phyloP scores from a whole-genome alignment of 2,329 filamentous ascomycete genomes.

The Pochonia chlamydosporia region DNA sequence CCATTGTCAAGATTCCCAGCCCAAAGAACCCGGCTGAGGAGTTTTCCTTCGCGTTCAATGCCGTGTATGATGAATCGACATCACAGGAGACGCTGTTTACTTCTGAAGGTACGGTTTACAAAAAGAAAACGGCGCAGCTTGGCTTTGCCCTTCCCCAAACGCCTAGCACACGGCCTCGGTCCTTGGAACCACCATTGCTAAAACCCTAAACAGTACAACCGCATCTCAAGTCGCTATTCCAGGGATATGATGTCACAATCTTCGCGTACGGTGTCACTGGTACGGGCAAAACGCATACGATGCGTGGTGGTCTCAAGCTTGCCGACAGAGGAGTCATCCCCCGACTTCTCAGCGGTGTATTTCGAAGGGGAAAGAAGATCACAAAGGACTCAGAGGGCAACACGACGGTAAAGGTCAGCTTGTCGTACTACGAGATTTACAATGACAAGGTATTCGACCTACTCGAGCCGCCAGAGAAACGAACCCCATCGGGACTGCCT shows the following conservation, averaged over 20 bases:
- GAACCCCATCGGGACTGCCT: conserved; percentile 72
- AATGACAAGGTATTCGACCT: conserved; percentile 93
- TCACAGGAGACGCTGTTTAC: conserved; percentile 86
- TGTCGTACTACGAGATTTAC: conserved; percentile 96
- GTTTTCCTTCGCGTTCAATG: conserved; percentile 91
- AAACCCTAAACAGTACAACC: conserved; percentile 62
- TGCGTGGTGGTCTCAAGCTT: conserved; percentile 84
- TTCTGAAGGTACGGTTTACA: conserved; percentile 62
- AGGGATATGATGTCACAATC: conserved; percentile 79
- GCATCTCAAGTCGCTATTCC: conserved; percentile 86
- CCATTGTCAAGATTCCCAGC: conserved; percentile 81
- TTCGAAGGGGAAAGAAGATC: conserved; percentile 78
- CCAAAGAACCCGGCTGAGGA: conserved; percentile 88
- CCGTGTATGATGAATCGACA: conserved; percentile 76
- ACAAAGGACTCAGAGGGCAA: conserved; percentile 69
- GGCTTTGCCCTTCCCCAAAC: neutral
- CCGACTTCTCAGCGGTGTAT: conserved; percentile 76
- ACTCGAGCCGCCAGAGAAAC: conserved; percentile 81
- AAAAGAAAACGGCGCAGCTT: neutral
- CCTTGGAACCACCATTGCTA: conserved; percentile 10
- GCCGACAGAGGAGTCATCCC: conserved; percentile 86
- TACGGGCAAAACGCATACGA: conserved; percentile 92
- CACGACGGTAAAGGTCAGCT: conserved; percentile 64
- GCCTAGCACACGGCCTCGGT: neutral
- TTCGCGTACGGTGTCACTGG: conserved; percentile 93